Evolutionary conservation across 176 grass and related monocot species (phyloP).

Genomic region (Oropetium thomaeum): DNA sequence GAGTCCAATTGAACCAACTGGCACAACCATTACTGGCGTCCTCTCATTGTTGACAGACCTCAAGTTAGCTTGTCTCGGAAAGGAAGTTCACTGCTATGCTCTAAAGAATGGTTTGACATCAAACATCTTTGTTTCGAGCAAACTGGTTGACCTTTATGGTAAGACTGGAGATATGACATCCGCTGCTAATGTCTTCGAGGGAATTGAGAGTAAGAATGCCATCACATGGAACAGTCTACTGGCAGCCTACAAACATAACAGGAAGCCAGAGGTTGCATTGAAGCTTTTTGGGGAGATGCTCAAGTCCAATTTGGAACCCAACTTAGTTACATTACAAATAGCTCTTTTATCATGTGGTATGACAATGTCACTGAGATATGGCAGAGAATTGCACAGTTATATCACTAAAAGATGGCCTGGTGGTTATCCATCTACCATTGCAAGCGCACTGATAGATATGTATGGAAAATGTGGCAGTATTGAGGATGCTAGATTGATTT

Average conservation of each 20-base stretch:
- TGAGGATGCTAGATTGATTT: slow-evolving; percentile 47
- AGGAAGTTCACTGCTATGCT: slow-evolving; percentile 65
- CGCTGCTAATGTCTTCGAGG: slow-evolving; percentile 48
- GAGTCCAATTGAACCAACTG: slow-evolving; percentile 42
- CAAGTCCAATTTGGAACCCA: slow-evolving; percentile 37
- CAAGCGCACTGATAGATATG: slow-evolving; percentile 57
- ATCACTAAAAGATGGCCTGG: slow-evolving; percentile 52
- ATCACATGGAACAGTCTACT: slow-evolving; percentile 67
- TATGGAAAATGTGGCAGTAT: slow-evolving; percentile 74
- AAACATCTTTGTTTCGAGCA: slow-evolving; percentile 65
- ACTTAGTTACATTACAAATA: slow-evolving; percentile 51
- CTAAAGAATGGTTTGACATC: slow-evolving; percentile 54
- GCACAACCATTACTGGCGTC: slow-evolving; percentile 50
- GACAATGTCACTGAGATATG: slow-evolving; percentile 43
- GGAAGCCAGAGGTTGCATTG: slow-evolving; percentile 54
- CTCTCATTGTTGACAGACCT: slow-evolving; percentile 57
- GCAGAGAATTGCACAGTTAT: slow-evolving; percentile 57
- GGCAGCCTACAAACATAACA: slow-evolving; percentile 55
- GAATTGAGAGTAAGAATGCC: slow-evolving; percentile 57
- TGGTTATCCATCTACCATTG: slow-evolving; percentile 41
- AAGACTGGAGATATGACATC: slow-evolving; percentile 47
- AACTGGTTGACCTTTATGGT: slow-evolving; percentile 61
- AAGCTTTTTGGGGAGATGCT: slow-evolving; percentile 50
- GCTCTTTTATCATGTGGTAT: slow-evolving; percentile 55
- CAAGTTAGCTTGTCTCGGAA: slow-evolving; percentile 48